A percentile compares a stretch with the other conserved stretches of the same genome.
Evolutionary conservation across 2,329 filamentous ascomycete species (phyloP).

Genomic region (Calonectria ilicicola): DNA sequence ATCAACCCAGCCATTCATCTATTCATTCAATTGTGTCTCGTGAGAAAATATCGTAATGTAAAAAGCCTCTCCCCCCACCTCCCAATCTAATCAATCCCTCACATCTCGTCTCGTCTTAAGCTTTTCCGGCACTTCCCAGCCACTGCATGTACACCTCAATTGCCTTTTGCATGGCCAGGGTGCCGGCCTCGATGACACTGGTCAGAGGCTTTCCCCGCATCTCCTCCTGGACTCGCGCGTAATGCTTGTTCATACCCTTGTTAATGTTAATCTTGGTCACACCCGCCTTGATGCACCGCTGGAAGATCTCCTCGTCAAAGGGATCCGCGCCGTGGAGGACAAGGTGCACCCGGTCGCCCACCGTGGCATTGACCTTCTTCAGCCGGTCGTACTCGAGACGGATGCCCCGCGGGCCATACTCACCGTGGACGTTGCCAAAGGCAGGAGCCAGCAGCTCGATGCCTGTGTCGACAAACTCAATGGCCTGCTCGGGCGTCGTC

Average conservation of each 20-base stretch:
- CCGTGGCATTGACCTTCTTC: conserved; percentile 51
- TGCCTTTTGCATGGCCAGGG: conserved; percentile 59
- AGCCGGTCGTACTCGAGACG: conserved; percentile 41
- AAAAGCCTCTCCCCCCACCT: not conserved
- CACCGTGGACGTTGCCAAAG: conserved; percentile 82
- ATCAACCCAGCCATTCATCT: not conserved
- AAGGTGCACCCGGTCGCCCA: conserved; percentile 58
- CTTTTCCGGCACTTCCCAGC: conserved; percentile 60
- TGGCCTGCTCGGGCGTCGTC: conserved; percentile 76
- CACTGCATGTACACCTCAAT: conserved; percentile 60
- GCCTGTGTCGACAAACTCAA: conserved; percentile 77
- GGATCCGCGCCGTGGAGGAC: conserved; percentile 62
- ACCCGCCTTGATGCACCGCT: conserved; percentile 57
- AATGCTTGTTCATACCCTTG: conserved; percentile 63
- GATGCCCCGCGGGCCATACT: conserved; percentile 73
- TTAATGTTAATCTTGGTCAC: conserved; percentile 65
- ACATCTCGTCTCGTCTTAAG: conserved; percentile 35
- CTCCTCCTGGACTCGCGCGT: conserved; percentile 56
- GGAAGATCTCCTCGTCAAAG: conserved; percentile 59
- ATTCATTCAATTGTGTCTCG: not conserved
- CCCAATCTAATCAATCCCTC: not conserved
- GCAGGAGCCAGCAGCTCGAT: conserved; percentile 81
- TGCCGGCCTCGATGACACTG: conserved; percentile 60
- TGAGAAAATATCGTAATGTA: not conserved
- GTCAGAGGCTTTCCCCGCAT: conserved; percentile 60